Evolutionary conservation across 2,329 filamentous ascomycete genomes (phyloP), one percentile per base, ranked within the genome.

Genomic region (Epichloe sp.): DNA sequence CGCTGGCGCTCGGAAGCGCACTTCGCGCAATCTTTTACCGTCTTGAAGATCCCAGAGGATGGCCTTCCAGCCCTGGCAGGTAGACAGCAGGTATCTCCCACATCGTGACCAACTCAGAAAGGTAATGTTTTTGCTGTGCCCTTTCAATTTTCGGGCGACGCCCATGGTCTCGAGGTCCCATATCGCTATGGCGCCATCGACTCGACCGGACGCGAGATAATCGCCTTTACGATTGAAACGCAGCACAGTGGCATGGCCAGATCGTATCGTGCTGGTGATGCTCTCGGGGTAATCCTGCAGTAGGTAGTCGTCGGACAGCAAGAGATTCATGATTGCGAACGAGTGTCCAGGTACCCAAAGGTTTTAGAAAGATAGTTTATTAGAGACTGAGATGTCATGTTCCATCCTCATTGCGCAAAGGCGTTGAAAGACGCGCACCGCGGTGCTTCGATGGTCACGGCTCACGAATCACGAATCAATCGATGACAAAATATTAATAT

Each of bases 81-180:
- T 87, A 53, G 88, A 95, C 52, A 98, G 78, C 49, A 98, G 75
- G 68, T 95, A 97, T 57, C 88, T 80, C 26, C 93, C 91, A 69
- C 89, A 88, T 60, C 85, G 79, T 49, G 91, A 96, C 93, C 93
- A 98, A 71, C 90, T 95, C 54, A 98, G 69, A 48, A 88, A 95
- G 59, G 95, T 91, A 52, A 98, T 90, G 64, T 93, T 91, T 63
- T 88, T 84, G 48, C 87, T 95, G 69, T 98, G 93, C 12, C 91
- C 93, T 57, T 88, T 82, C 56, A 98, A 74, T 70, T 97, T 98
- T 63, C 89, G 85, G 53, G 93, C 93, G 4, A 97, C 88, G 38
- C 93, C 91, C 76, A 94, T 95, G 10, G 94, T 98, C 69, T 98
- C 94, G 47, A 97, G 81, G 64, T 98, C 93, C 77, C 95, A 98